Base-by-base conservation (phyloP, 192 early-diverging fungal genomes). In the Allomyces macrogynus region DNA sequence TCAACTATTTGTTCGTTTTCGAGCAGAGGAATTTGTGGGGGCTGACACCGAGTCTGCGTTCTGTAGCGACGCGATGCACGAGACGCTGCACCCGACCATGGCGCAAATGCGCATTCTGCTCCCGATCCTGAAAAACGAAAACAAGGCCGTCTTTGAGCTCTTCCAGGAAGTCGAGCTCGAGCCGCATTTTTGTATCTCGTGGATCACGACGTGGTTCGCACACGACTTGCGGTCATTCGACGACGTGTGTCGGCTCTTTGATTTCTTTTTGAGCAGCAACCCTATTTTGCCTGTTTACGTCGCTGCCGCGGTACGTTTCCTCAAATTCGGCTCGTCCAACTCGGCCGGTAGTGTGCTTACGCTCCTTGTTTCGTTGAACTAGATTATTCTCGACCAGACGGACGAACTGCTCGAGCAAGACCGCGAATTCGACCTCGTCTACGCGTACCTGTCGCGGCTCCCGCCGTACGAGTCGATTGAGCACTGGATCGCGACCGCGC, bases 191-290 rank as follows among this genome's bases (percentile, higher is more conserved):
- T 82, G 79, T 24, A 71, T 88, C 43, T 82, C 81, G 64, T 87
- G 84, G 84, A 72, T 86, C 64, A 66, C 87, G 62, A 87, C 87
- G n/a, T 88, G 87, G 87, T 84, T 80, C 65, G 79, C 77, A 23
- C 87, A 88, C 66, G 79, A 86, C 63, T 23, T 88, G 23, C 68
- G 71, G 24, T 70, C 75, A 40, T 74, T 78, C 43, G 61, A 69
- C 42, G 70, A 69, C n/a, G 72, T 81, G 9, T 70, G 76, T 60
- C 79, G 85, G 40, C 72, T 88, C 24, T 83, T 82, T 65, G 85
- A 88, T 67, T 72, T 85, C 24, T 76, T 86, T 5, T 66, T 88
- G 1, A 75, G 80, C n/a, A 79, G 76, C 62, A 72, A 74, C 42
- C 80, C 85, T 1, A 68, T 82, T 62, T 82, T 86, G 74, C 77